Conservation (phyloP, 805 yeast genomes). For the Candida golubevii region DNA sequence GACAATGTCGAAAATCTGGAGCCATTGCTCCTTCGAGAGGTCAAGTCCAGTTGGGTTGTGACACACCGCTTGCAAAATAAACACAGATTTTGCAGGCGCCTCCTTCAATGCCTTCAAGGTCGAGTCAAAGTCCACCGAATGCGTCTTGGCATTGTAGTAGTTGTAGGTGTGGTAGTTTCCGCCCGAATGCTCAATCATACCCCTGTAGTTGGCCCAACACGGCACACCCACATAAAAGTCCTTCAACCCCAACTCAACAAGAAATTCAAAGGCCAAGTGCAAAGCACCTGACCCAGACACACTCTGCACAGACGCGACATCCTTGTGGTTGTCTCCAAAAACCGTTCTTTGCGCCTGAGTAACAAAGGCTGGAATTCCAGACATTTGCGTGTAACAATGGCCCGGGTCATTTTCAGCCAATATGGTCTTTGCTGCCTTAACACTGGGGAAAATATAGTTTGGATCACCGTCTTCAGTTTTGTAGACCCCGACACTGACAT, state of each 20-base stretch:
- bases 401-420: conserved; percentile 36
- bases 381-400: conserved; percentile 41
- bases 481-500: conserved; percentile 45
- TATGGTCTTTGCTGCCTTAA: conserved; percentile 31
- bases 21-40: conserved; percentile 35
- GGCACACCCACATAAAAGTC: conserved; percentile 36
- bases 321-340: conserved; percentile 30
- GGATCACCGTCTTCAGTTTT: conserved; percentile 35
- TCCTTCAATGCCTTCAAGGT: conserved; percentile 23
- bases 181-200: conserved; percentile 32
- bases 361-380: conserved; percentile 37
- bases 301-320: conserved; percentile 35
- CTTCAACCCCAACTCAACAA: conserved; percentile 13
- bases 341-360: conserved; percentile 31
- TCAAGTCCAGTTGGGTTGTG: conserved; percentile 46
- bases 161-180: conserved; percentile 23
- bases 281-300: conserved; percentile 42
- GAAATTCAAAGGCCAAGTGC: conserved; percentile 34
- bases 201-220: conserved; percentile 37
- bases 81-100: conserved; percentile 31
- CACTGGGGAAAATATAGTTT: conserved; percentile 35
- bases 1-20: conserved; percentile 23
- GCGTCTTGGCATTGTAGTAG: conserved; percentile 29
- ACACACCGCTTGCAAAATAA: conserved; percentile 40
- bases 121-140: conserved; percentile 27